Base-by-base conservation (phyloP, 106 monocot genomes). In the Apostasia shenzhenica region DNA sequence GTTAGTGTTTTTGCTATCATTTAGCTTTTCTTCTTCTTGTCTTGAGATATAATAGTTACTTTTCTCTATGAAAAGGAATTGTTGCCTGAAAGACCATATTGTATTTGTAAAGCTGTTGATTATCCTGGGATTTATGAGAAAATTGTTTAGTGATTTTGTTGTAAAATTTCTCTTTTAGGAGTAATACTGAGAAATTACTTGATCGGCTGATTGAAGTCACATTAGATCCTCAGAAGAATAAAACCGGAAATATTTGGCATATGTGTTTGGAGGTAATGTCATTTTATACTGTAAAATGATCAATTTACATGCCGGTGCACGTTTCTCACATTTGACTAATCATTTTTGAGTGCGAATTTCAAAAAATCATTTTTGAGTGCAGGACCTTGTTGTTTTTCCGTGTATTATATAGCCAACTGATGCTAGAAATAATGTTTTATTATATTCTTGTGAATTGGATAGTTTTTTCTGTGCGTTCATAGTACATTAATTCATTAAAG, bases 211-310 rank as follows among this genome's bases (percentile, higher is more conserved):
- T 89, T 63, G 89, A 89, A 73, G 75, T 97, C 67, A 67, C 59
- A 56, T 73, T 97, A 80, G 92, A 97, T 87, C 86, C 78, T 67
- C 52, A 74, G 14, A 82, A 79, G 63, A 97, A 97, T 67, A 92
- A 76, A 67, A 92, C 92, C 68, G 88, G 86, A 56, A 84, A 92
- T 49, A 84, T 92, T 78, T 97, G 95, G 95, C 95, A 97, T 79
- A 74, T 97, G 40, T 84, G 78, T 59, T 56, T 97, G 55, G 86
- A 97, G 95, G 95, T 95, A 72, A 48, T 56, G 4, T 57, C 48
- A 57, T 48, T 0, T 52, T 52, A 7, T 66, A 66, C 14, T 48
- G n/a, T 42, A 3, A 8, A 53, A 57, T 13, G 39, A 48, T 5
- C n/a, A 53, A 10, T 45, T 41, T 50, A 58, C 37, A 8, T 41